Evolutionary conservation across 306 rosid species (phyloP).

Genomic region (Begonia peltatifolia): DNA sequence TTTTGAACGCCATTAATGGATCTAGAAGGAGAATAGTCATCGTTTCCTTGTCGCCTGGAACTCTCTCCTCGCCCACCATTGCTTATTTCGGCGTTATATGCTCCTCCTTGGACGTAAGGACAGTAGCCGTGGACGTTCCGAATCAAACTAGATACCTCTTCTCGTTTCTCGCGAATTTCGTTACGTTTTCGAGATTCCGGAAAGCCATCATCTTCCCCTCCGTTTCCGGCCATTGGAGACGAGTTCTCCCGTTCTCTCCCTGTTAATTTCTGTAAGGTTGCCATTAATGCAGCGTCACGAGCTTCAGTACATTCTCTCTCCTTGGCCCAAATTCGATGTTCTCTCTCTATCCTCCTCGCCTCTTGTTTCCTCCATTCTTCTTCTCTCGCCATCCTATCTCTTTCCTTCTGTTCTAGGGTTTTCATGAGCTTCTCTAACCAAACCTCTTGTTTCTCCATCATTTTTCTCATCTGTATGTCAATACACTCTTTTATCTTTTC

Average conservation of each 20-base stretch:
- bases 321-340: conserved; percentile 44
- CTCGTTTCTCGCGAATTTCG: not conserved
- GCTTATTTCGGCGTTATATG: too few species aligned
- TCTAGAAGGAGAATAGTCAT: not conserved
- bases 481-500: conserved; percentile 42
- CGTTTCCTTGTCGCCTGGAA: not conserved
- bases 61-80: not conserved
- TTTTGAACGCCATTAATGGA: not conserved
- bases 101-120: too few species aligned
- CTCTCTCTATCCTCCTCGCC: conserved; percentile 26
- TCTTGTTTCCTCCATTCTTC: conserved; percentile 54
- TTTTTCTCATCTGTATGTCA: conserved; percentile 41
- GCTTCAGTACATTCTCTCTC: conserved; percentile 62
- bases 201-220: not conserved
- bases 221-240: not conserved
- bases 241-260: not conserved
- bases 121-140: too few species aligned
- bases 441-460: conserved; percentile 50
- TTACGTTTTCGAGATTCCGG: not conserved
- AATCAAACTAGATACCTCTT: not conserved
- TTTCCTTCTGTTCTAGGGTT: conserved; percentile 39
- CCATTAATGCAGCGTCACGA: conserved; percentile 50
- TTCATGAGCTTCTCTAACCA: conserved; percentile 55
- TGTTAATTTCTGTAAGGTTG: conserved; percentile 25
- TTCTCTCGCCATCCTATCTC: conserved; percentile 35